Conservation (phyloP, 768 basidiomycete genomes). For the Gyrodon lividus region DNA sequence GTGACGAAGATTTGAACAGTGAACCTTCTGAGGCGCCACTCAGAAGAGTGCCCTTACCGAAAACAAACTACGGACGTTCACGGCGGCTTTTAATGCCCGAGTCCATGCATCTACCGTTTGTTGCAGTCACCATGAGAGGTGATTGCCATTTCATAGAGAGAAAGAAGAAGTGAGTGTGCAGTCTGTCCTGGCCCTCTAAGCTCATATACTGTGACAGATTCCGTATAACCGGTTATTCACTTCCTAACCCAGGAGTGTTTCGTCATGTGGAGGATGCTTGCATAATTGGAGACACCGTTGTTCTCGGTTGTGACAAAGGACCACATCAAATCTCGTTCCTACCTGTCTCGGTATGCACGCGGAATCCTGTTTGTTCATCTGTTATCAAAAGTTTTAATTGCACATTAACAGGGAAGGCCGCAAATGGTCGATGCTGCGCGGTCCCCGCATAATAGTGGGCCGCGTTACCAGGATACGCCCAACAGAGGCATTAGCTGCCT, state of each 20-base stretch:
- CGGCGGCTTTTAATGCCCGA: constrained; percentile 32
- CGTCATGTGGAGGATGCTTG: constrained; percentile 48
- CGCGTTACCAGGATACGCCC: constrained; percentile 21
- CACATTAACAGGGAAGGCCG: constrained; percentile 30
- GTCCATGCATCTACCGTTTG: constrained; percentile 33
- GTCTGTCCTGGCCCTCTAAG: background rate
- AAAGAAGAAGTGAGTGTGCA: constrained; percentile 27
- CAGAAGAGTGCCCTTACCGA: constrained; percentile 34
- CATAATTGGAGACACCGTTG: constrained; percentile 38
- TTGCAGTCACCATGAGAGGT: constrained; percentile 46
- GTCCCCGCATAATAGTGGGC: constrained; percentile 32
- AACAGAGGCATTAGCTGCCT: constrained; percentile 43
- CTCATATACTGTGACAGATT: constrained; percentile 28
- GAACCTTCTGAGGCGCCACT: constrained; percentile 18
- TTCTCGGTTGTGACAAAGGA: constrained; percentile 45
- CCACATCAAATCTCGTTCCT: constrained; percentile 43
- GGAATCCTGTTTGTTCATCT: constrained; percentile 25
- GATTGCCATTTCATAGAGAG: constrained; percentile 45
- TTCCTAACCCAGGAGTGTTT: constrained; percentile 36
- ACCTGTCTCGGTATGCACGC: constrained; percentile 31
- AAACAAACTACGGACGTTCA: constrained; percentile 30
- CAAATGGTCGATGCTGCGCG: constrained; percentile 31
- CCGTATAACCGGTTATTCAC: constrained; percentile 37
- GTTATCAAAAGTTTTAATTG: constrained; percentile 22
- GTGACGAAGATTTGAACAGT: constrained; percentile 13